Evolutionary conservation across 495 filamentous ascomycete species (phyloP).

Genomic region (Pyronema omphalodes): DNA sequence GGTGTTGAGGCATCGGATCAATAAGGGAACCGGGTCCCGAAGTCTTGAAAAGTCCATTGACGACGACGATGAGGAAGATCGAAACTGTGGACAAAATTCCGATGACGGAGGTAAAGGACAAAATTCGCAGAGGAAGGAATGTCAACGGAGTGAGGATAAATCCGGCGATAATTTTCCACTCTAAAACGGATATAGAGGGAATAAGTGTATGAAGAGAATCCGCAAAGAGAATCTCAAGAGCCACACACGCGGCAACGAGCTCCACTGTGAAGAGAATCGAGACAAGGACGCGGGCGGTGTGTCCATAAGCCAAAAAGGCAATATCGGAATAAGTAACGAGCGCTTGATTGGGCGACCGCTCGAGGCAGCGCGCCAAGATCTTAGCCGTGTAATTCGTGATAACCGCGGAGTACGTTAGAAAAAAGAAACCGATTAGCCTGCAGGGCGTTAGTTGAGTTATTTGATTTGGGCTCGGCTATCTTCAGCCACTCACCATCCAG

Average conservation of each 20-base stretch:
- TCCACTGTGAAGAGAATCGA: constrained; percentile 78
- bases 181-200: constrained; percentile 46
- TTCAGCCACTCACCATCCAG: constrained; percentile 45
- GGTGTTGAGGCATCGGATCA: constrained; percentile 58
- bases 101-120: constrained; percentile 80
- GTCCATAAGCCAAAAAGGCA: constrained; percentile 83
- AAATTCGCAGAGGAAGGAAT: constrained; percentile 64
- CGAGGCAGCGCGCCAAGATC: constrained; percentile 72
- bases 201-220: constrained; percentile 71
- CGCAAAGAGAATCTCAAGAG: constrained; percentile 80
- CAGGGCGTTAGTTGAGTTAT: background rate
- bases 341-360: constrained; percentile 51
- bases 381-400: constrained; percentile 75
- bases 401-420: constrained; percentile 52
- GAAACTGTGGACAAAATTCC: constrained; percentile 75
- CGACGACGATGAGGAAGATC: constrained; percentile 61
- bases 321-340: constrained; percentile 82
- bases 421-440: constrained; percentile 49
- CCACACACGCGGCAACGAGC: constrained; percentile 73
- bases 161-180: constrained; percentile 80
- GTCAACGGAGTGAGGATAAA: constrained; percentile 64
- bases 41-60: constrained; percentile 72
- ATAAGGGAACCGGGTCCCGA: constrained; percentile 64
- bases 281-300: constrained; percentile 55
- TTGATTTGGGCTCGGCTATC: background rate